Percentiles rank a stretch among this genome's conserved stretches.
Conservation (phyloP, 1,139 yeast genomes). For the Kodamaea sp. region DNA sequence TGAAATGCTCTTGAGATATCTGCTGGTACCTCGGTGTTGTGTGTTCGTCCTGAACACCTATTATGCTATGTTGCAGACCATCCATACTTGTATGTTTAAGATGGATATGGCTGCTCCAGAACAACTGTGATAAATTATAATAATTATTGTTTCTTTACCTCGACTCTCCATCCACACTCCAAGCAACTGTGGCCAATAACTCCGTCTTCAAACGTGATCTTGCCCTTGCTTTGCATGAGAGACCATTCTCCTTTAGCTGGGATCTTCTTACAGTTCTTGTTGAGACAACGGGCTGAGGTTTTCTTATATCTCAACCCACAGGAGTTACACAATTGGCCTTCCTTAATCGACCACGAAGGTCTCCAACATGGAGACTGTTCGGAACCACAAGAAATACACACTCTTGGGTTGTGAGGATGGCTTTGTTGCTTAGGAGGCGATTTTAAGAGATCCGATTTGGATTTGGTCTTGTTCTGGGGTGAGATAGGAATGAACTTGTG, state of each 20-base stretch:
- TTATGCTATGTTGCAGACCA: no score
- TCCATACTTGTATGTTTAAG: slow-evolving; percentile 8
- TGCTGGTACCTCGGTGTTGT: no score
- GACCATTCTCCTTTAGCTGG: slow-evolving; percentile 98
- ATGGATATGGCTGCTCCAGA: slow-evolving; percentile 3
- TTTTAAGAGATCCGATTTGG: slow-evolving; percentile 31
- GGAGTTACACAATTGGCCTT: slow-evolving; percentile 93
- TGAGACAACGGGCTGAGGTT: slow-evolving; percentile 87
- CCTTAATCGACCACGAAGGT: slow-evolving; percentile 88
- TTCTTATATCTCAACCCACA: slow-evolving; percentile 95
- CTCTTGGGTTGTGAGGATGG: slow-evolving; percentile 42
- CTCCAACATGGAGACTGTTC: slow-evolving; percentile 98
- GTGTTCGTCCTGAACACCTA: no score
- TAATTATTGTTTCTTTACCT: slow-evolving; percentile 27
- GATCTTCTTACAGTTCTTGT: slow-evolving; percentile 72
- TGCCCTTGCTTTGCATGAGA: slow-evolving; percentile 75
- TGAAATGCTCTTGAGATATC: no score
- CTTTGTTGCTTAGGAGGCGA: slow-evolving; percentile 37
- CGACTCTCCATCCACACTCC: slow-evolving; percentile 61
- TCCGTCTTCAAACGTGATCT: slow-evolving; percentile 42
- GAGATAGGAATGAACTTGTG: slow-evolving; percentile 46
- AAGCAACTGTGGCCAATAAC: slow-evolving; percentile 59
- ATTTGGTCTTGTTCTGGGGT: slow-evolving; percentile 37
- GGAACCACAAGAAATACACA: slow-evolving; percentile 88
- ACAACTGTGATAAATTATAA: slow-evolving; percentile 1